Evolutionary conservation across 805 yeast species (phyloP).

Genomic region (Saturnispora galanensis): DNA sequence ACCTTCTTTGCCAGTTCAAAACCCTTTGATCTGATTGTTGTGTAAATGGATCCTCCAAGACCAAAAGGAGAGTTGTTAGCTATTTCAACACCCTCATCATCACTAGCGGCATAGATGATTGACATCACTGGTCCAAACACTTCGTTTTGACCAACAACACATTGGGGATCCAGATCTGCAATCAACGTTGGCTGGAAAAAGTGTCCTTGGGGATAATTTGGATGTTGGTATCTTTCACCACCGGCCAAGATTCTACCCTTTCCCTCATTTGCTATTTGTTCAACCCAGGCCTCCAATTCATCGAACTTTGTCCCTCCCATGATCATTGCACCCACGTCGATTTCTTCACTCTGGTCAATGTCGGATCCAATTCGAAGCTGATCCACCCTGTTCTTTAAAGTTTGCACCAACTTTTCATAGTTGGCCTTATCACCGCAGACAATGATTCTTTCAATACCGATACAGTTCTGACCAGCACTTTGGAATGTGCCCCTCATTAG

Average conservation of each 20-base stretch:
- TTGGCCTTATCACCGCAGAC: slow-evolving; percentile 51
- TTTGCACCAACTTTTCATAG: slow-evolving; percentile 52
- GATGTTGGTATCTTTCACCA: slow-evolving; percentile 73
- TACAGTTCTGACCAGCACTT: slow-evolving; percentile 96
- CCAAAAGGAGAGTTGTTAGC: slow-evolving; percentile 87
- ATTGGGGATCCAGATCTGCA: slow-evolving; percentile 65
- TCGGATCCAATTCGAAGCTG: slow-evolving; percentile 76
- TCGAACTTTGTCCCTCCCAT: slow-evolving; percentile 62
- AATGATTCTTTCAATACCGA: slow-evolving; percentile 91
- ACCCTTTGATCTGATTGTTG: slow-evolving; percentile 47
- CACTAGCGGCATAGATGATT: slow-evolving; percentile 58
- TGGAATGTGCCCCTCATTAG: slow-evolving; percentile 94
- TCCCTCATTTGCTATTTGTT: slow-evolving; percentile 71
- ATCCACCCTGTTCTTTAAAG: slow-evolving; percentile 48
- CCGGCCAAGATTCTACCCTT: slow-evolving; percentile 66
- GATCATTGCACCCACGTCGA: slow-evolving; percentile 95
- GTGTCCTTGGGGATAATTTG: slow-evolving; percentile 92
- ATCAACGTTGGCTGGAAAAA: slow-evolving; percentile 86
- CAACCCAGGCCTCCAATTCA: slow-evolving; percentile 52
- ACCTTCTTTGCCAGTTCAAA: slow-evolving; percentile 54
- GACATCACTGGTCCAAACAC: slow-evolving; percentile 91
- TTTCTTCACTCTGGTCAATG: slow-evolving; percentile 80
- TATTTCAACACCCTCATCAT: slow-evolving; percentile 59
- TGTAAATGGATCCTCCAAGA: slow-evolving; percentile 86
- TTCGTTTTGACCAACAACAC: slow-evolving; percentile 80